Evolutionary conservation across 768 basidiomycete species (phyloP).

Genomic region (Pleurotus ostreatus): DNA sequence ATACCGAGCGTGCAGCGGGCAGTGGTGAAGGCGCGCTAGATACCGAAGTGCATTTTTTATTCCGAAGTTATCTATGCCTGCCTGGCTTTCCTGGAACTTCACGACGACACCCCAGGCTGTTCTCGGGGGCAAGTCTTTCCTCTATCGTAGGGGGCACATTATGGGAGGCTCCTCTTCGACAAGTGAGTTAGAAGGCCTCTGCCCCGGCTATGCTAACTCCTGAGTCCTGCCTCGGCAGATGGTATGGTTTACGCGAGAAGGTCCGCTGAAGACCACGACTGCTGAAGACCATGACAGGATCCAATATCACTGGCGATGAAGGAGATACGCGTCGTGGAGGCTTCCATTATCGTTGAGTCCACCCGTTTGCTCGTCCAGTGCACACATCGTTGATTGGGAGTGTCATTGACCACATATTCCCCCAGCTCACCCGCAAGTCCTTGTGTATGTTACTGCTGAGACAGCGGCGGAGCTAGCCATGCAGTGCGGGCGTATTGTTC

Average conservation of each 20-base stretch:
- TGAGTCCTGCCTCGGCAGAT: too few relatives aligned
- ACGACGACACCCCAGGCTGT: constrained; percentile 16
- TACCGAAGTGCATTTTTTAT: constrained; percentile 6
- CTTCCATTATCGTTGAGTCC: constrained; percentile 29
- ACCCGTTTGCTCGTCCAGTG: background rate
- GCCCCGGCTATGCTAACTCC: too few relatives aligned
- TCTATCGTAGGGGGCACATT: constrained; percentile 14
- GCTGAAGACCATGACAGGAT: background rate
- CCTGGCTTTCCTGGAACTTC: constrained; percentile 16
- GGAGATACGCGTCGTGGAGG: constrained; percentile 33
- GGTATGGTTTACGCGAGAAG: too few relatives aligned
- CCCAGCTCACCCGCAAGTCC: constrained; percentile 19
- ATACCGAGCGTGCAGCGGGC: background rate
- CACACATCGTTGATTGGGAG: background rate
- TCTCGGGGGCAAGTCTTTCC: constrained; percentile 12
- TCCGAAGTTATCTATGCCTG: background rate
- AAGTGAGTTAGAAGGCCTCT: constrained; percentile 15
- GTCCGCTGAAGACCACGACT: background rate
- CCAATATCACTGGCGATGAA: constrained; percentile 10
- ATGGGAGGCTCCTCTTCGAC: constrained; percentile 17
- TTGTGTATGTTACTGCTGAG: constrained; percentile 20
- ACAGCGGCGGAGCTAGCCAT: constrained; percentile 22
- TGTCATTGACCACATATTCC: constrained; percentile 15
- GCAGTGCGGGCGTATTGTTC: background rate
- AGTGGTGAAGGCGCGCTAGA: constrained; percentile 6